Evolutionary conservation across 2,329 filamentous ascomycete species (phyloP).

Genomic region (Ophiostoma sp.): DNA sequence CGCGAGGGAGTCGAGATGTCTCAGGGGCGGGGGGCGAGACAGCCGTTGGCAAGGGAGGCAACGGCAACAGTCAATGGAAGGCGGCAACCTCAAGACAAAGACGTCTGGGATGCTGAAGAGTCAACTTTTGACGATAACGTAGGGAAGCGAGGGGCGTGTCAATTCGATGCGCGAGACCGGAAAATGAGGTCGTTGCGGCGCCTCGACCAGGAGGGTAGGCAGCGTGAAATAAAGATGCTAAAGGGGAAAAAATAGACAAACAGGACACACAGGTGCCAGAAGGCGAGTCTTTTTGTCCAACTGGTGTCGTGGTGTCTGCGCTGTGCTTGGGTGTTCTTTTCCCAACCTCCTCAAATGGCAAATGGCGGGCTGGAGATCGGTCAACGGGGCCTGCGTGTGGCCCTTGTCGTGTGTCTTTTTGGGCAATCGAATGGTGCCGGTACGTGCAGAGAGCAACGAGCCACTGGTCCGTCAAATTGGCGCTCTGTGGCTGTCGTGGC

Average conservation of each 20-base stretch:
- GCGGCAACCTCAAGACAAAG: not conserved
- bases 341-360: constrained; percentile 22
- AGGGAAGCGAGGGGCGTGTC: no score
- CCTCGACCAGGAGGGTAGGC: not conserved
- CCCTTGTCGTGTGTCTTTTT: not conserved
- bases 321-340: constrained; percentile 5
- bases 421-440: not conserved
- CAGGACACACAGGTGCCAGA: no score
- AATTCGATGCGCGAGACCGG: not conserved
- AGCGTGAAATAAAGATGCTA: no score
- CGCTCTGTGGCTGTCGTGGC: not conserved
- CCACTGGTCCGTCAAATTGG: not conserved
- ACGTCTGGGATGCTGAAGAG: constrained; percentile 1
- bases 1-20: not conserved
- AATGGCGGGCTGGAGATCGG: not conserved
- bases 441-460: not conserved
- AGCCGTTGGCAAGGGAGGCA: constrained; percentile 9
- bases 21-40: not conserved
- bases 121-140: no score
- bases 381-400: not conserved
- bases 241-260: not conserved
- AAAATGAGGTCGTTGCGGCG: not conserved
- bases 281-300: not conserved
- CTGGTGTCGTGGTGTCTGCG: not conserved
- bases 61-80: not conserved